These are phyloP conservation scores for Metarhizium sp. DNA, from an alignment of 2,329 filamentous ascomycete species.

Conservation along the genomic window DNA sequence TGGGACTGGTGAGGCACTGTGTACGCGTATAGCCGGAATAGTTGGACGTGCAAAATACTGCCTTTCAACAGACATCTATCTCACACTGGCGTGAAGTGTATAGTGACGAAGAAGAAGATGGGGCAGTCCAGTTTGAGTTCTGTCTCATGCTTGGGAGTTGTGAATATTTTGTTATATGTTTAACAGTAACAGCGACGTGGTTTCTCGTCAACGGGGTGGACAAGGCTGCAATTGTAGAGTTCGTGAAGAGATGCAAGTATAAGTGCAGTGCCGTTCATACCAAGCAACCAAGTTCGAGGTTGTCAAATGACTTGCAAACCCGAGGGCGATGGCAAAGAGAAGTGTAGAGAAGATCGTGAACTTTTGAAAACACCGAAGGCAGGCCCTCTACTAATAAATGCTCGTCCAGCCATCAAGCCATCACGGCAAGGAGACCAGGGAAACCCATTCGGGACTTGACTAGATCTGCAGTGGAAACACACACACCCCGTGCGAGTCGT, in stretches of 20 bases:
- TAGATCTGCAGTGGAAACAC: slow-evolving; percentile 5
- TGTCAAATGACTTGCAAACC: background rate
- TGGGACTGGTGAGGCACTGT: slow-evolving; percentile 17
- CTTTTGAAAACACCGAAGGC: background rate
- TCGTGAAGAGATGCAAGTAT: background rate
- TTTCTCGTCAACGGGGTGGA: background rate
- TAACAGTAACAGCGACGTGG: background rate
- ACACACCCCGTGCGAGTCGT: background rate
- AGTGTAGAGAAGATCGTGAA: background rate
- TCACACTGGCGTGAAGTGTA: slow-evolving; percentile 5
- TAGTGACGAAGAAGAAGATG: background rate
- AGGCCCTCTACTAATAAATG: slow-evolving; percentile 7
- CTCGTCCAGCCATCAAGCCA: background rate
- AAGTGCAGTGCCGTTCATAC: background rate
- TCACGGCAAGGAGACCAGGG: background rate
- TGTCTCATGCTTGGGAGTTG: background rate
- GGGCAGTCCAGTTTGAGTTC: background rate
- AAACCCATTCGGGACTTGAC: slow-evolving; percentile 5
- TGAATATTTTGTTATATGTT: background rate
- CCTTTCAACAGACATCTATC: slow-evolving; percentile 17
- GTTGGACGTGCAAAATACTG: slow-evolving; percentile 12
- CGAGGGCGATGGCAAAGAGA: background rate
- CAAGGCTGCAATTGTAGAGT: background rate
- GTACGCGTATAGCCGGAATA: slow-evolving; percentile 13
- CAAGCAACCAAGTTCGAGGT: background rate